phyloP scores from a whole-genome alignment of 1,284 basidiomycete genomes.

The Irpex lacteus region DNA sequence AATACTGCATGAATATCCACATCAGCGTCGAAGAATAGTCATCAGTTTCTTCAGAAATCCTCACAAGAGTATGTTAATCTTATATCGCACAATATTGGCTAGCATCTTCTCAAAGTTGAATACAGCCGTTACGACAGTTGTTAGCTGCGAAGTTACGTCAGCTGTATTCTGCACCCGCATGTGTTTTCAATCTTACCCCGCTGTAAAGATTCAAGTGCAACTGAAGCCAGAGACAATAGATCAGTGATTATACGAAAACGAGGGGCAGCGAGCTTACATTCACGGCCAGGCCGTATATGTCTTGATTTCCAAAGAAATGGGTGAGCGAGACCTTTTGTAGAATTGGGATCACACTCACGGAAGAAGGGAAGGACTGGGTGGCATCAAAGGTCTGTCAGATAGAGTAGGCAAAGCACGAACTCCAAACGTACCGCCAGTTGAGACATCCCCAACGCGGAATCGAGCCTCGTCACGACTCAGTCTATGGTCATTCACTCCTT shows the following conservation, averaged over 20 bases:
- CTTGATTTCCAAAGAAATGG: background rate
- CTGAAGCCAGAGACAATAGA: background rate
- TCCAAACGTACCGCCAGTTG: constrained; percentile 41
- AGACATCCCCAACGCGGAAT: constrained; percentile 54
- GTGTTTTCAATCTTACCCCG: constrained; percentile 1
- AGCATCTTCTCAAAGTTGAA: constrained; percentile 69
- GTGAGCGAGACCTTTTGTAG: background rate
- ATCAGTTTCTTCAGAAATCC: constrained; percentile 17
- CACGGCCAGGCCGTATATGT: constrained; percentile 35
- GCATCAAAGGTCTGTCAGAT: background rate
- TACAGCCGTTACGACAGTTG: constrained; percentile 60
- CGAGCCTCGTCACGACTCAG: constrained; percentile 26
- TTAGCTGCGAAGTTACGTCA: constrained; percentile 13
- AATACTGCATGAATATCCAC: constrained; percentile 39
- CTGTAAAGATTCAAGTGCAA: constrained; percentile 3
- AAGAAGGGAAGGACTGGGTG: constrained; percentile 32
- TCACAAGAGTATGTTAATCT: constrained; percentile 59
- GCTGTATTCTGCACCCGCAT: constrained; percentile 1
- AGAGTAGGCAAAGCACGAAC: background rate
- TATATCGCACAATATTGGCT: constrained; percentile 61
- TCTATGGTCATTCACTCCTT: background rate
- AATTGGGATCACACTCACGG: constrained; percentile 22
- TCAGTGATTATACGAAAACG: constrained; percentile 42
- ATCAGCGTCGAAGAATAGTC: constrained; percentile 17
- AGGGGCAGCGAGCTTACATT: constrained; percentile 41